Conservation (phyloP, 2,329 filamentous ascomycete genomes). For the Kalmusia sp. region DNA sequence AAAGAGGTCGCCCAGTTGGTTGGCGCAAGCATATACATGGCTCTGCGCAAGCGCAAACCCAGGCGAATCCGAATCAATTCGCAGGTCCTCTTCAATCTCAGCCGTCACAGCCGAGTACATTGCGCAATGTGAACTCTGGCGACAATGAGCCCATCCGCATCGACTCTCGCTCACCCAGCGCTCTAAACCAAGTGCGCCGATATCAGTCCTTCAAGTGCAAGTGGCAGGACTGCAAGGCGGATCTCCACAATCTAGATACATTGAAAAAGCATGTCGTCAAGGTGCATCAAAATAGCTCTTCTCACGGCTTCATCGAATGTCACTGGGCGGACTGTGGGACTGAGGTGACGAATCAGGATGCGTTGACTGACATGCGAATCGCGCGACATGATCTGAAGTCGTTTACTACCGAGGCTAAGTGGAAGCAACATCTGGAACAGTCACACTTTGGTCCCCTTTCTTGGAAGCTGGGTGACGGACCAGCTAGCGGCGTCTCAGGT, state of each 20-base stretch:
- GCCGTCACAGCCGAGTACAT: conserved; percentile 31
- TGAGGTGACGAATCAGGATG: conserved; percentile 29
- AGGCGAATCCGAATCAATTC: conserved; percentile 30
- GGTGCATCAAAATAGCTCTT: conserved; percentile 54
- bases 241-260: conserved; percentile 68
- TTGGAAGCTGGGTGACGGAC: conserved; percentile 68
- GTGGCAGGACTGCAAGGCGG: conserved; percentile 64
- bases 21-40: conserved; percentile 58
- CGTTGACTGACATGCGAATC: conserved; percentile 28
- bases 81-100: conserved; percentile 11
- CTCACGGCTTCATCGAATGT: conserved; percentile 50
- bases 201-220: conserved; percentile 62
- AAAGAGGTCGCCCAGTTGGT: conserved; percentile 57
- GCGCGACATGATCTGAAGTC: conserved; percentile 28
- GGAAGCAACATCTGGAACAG: conserved; percentile 60
- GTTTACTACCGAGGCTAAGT: conserved; percentile 50
- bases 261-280: conserved; percentile 66
- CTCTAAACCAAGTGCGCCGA: conserved; percentile 31
- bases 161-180: conserved; percentile 41
- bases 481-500: conserved; percentile 62
- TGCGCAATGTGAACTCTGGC: conserved; percentile 30
- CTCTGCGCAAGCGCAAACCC: conserved; percentile 34
- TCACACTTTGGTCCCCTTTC: conserved; percentile 61
- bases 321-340: conserved; percentile 54
- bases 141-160: conserved; percentile 30